Base-by-base conservation (phyloP, 257 asterid species). In the Solanum arcanum region DNA sequence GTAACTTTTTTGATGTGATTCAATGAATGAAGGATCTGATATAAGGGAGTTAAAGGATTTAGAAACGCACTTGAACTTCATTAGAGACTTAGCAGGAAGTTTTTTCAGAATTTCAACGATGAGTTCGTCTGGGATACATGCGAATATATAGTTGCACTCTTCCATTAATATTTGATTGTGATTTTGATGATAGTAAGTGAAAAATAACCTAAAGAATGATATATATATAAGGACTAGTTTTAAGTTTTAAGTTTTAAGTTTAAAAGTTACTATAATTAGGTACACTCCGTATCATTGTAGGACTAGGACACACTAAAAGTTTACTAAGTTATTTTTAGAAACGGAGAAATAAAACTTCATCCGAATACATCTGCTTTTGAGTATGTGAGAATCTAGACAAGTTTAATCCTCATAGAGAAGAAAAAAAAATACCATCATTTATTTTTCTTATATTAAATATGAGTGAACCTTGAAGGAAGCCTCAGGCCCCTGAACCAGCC, bases 401-500 rank as follows among this genome's bases (percentile, higher is more conserved):
- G 68, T 29, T 49, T 25, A 29, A 44, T 80, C 2, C 68, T 47
- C 3, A 15, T 9, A 29, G 29, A 21, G 85, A 29, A 47, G 49
- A 46, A 44, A 78, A 15, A 16, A 25, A 16, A 37, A 37, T 37
- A 37, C 39, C 1, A 81, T 52, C 9, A 44, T 49, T 81, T 49
- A 29, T 81, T 81, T 18, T 81, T 31, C 70, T 27, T 16, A 56
- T 56, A 56, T 18, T 56, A 46, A 49, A 81, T 7, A 81, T 81
- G 31, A 49, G 4, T 47, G 70, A 81, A 81, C 66, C 46, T 29
- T 81, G 31, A 81, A 81, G 20, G 29, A 81, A 29, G 46, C 70
- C 90, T 31, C 94, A 96, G 83, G 95, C 94, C 41, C 93, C 98
- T 2, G 96, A 91, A 83, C 99, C 99, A 83, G 99, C 89, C 93